Evolutionary conservation across 257 asterid genomes (phyloP).

Genomic region (Solanum piurae): DNA sequence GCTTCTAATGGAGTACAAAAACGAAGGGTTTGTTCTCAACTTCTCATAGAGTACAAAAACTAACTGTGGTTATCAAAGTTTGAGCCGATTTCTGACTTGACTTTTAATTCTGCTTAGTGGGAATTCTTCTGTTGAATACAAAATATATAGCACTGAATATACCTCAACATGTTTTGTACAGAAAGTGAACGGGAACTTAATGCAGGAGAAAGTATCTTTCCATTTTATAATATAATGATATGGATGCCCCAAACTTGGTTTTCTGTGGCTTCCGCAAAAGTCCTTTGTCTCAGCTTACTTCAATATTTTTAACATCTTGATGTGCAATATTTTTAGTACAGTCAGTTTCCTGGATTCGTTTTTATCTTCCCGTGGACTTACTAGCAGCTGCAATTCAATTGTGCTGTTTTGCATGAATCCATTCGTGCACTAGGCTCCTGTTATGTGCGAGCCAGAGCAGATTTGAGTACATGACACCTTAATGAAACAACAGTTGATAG

Average conservation of each 20-base stretch:
- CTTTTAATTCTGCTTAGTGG: background rate
- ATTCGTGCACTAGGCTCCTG: background rate
- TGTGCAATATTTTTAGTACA: background rate
- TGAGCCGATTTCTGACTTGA: background rate
- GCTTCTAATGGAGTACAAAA: background rate
- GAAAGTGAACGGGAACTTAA: background rate
- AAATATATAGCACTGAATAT: background rate
- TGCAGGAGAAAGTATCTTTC: background rate
- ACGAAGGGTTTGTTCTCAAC: background rate
- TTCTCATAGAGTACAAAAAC: background rate
- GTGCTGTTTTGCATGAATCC: background rate
- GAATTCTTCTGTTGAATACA: background rate
- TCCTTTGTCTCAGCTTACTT: background rate
- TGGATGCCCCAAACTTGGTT: background rate
- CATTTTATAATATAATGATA: background rate
- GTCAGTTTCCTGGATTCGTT: background rate
- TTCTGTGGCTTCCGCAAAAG: background rate
- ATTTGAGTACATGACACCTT: background rate
- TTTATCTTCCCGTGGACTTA: background rate
- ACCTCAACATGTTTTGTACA: background rate
- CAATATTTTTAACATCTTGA: background rate
- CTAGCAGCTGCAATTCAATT: background rate
- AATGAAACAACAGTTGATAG: background rate
- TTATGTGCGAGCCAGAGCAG: background rate
- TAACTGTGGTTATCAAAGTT: background rate